Percentiles rank a stretch among this genome's conserved stretches.
Conservation (phyloP, 352 stramenopile genomes). For the Phytophthora rubi region DNA sequence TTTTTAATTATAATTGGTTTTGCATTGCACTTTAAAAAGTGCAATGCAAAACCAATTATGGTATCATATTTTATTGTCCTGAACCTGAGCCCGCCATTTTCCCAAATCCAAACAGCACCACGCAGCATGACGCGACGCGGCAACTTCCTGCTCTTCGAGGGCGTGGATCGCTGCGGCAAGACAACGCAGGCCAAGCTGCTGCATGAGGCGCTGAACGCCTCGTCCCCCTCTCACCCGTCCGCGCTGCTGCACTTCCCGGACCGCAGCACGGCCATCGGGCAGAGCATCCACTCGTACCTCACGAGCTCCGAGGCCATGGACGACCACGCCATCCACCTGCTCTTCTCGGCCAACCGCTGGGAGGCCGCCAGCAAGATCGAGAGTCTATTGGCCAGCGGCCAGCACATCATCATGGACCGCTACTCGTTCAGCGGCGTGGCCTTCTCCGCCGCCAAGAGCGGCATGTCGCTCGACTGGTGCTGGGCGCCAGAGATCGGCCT, state of each 20-base stretch:
- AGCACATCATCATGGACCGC: conserved; percentile 96
- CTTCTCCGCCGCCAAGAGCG: conserved; percentile 97
- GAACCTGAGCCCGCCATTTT: too few species aligned
- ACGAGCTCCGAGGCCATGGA: conserved; percentile 91
- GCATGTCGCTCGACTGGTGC: conserved; percentile 97
- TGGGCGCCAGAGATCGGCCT: conserved; percentile 97
- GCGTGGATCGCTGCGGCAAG: conserved; percentile 99
- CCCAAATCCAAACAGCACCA: too few species aligned
- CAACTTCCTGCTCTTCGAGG: conserved; percentile 99
- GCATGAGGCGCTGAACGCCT: conserved; percentile 61
- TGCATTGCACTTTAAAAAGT: too few species aligned
- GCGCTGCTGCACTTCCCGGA: conserved; percentile 85
- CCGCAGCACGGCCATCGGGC: conserved; percentile 92
- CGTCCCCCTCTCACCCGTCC: conserved; percentile 18
- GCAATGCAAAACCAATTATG: too few species aligned
- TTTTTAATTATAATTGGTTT: too few species aligned
- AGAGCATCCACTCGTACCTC: conserved; percentile 98
- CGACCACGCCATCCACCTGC: conserved; percentile 97
- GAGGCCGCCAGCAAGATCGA: conserved; percentile 90
- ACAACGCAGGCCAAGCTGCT: conserved; percentile 97
- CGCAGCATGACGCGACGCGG: conserved; percentile 72
- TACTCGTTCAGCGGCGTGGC: conserved; percentile 98
- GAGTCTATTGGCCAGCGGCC: conserved; percentile 73
- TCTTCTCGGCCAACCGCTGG: conserved; percentile 99
- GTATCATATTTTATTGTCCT: too few species aligned